These are phyloP conservation scores for Globisporangium cederbergense DNA, from an alignment of 352 stramenopile genomes.

Conservation along the genomic window DNA sequence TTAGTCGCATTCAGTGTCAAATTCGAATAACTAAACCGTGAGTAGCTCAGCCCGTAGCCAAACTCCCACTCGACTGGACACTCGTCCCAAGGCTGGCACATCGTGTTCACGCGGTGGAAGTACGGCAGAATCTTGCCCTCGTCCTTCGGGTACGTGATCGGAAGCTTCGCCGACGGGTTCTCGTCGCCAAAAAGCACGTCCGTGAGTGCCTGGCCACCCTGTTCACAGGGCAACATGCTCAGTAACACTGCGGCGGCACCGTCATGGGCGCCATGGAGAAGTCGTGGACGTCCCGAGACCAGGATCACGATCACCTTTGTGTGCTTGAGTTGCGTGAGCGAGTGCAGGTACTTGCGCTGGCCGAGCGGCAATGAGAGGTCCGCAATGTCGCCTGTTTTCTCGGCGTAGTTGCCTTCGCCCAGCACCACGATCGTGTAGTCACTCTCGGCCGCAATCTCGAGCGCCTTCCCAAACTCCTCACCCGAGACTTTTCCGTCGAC, in stretches of 20 bases:
- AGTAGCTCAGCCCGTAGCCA: slow-evolving; percentile 68
- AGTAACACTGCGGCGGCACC: slow-evolving; percentile 55
- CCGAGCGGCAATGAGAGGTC: slow-evolving; percentile 50
- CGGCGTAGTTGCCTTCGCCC: slow-evolving; percentile 76
- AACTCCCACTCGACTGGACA: slow-evolving; percentile 63
- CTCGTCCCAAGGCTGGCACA: slow-evolving; percentile 48
- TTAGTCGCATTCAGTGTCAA: slow-evolving; percentile 38
- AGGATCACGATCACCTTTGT: slow-evolving; percentile 76
- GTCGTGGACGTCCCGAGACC: slow-evolving; percentile 56
- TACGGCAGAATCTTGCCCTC: slow-evolving; percentile 54
- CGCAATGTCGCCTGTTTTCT: slow-evolving; percentile 77
- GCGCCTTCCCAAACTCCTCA: slow-evolving; percentile 35
- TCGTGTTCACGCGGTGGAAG: slow-evolving; percentile 62
- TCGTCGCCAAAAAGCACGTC: slow-evolving; percentile 65
- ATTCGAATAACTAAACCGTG: slow-evolving; percentile 54
- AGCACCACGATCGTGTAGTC: slow-evolving; percentile 73
- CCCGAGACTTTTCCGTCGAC: slow-evolving; percentile 36
- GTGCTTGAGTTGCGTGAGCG: slow-evolving; percentile 39
- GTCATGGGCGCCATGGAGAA: slow-evolving; percentile 44
- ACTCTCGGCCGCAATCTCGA: slow-evolving; percentile 43
- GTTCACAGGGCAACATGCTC: slow-evolving; percentile 73
- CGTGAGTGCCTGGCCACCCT: slow-evolving; percentile 68
- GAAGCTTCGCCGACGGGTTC: slow-evolving; percentile 70
- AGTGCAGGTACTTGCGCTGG: slow-evolving; percentile 57
- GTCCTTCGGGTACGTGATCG: slow-evolving; percentile 71